These are phyloP conservation scores for Manihot esculenta DNA, from an alignment of 441 rosid genomes.

Conservation along the genomic window DNA sequence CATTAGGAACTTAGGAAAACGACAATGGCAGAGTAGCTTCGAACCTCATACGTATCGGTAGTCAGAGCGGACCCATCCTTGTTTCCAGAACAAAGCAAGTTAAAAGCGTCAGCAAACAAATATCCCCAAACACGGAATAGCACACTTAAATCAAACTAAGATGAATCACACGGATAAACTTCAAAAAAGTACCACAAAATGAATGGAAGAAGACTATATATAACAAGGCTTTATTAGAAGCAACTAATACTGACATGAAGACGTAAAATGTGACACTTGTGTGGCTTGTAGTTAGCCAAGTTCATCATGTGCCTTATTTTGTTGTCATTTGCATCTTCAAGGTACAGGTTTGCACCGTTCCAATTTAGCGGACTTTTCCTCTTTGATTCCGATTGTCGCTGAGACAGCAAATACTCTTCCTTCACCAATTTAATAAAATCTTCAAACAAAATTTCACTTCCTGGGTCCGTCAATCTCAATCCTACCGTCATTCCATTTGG, in stretches of 20 bases:
- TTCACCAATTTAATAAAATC: slow-evolving; percentile 39
- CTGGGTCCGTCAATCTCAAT: slow-evolving; percentile 30
- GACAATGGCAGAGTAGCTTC: background rate
- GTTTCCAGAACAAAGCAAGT: slow-evolving; percentile 3
- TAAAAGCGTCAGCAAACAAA: background rate
- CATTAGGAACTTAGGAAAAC: too few species aligned
- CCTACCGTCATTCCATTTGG: slow-evolving; percentile 51
- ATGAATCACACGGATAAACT: too few species aligned
- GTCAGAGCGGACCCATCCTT: slow-evolving; percentile 54
- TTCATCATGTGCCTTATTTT: slow-evolving; percentile 25
- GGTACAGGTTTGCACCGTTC: slow-evolving; percentile 22
- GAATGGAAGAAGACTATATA: too few species aligned
- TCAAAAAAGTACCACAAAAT: too few species aligned
- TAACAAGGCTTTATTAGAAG: background rate
- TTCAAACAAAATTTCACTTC: slow-evolving; percentile 25
- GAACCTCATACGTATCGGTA: slow-evolving; percentile 52
- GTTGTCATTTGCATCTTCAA: slow-evolving; percentile 41
- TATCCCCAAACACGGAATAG: background rate
- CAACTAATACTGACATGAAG: slow-evolving; percentile 51
- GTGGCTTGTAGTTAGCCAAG: slow-evolving; percentile 35
- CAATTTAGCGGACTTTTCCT: slow-evolving; percentile 33
- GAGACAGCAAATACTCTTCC: slow-evolving; percentile 25
- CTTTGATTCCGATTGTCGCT: slow-evolving; percentile 12
- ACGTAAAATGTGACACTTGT: slow-evolving; percentile 41
- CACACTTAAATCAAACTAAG: too few species aligned